Base-by-base conservation (phyloP, 371 early-diverging fungal species). In the Fennellomyces sp. region DNA sequence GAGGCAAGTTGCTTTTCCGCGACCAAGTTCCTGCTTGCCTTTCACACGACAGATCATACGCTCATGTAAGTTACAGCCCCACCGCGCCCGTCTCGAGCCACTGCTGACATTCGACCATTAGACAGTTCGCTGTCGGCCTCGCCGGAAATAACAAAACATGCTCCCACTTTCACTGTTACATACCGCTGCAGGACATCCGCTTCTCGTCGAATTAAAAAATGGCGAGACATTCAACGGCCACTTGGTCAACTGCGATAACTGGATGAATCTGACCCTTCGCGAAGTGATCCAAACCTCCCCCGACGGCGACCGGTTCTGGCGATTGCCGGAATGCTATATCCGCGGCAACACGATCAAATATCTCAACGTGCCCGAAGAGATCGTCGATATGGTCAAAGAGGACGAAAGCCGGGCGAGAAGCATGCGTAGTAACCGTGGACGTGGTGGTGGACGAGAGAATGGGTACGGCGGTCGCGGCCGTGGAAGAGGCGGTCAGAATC, bases 171-270 rank as follows among this genome's bases (percentile, higher is more conserved):
- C 92, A 57, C 84, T 97, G 58, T 83, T 97, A 56, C 91, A 91
- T 67, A 89, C 94, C 35, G 91, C 96, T 19, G 84, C 91, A 62
- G 94, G 95, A 17, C 94, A 93, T 69, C 95, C 96, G 33, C 91
- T 96, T 85, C 83, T 94, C 57, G 97, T 99, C n/a, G 99, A 99
- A 76, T 76, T 99, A 63, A 99, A 99, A 73, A 96, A 92, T 75
- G 98, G 98, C 66, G 96, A 97, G 70, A 95, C 97, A 21, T 98
- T 93, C 79, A 98, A 95, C 70, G 99, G 99, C 5, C 96, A 94
- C 78, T 88, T 99, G 71, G 93, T 94, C 58, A 92, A 88, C 72
- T 96, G 96, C 82, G 99, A 99, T 72, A 92, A 92, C 66, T 97
- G 91, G 86, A 99, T 98, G 99, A 99, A 99, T 77, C 71, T 99